Conservation (phyloP, 2,329 filamentous ascomycete species). For the Arthrobotrys megalospora region DNA sequence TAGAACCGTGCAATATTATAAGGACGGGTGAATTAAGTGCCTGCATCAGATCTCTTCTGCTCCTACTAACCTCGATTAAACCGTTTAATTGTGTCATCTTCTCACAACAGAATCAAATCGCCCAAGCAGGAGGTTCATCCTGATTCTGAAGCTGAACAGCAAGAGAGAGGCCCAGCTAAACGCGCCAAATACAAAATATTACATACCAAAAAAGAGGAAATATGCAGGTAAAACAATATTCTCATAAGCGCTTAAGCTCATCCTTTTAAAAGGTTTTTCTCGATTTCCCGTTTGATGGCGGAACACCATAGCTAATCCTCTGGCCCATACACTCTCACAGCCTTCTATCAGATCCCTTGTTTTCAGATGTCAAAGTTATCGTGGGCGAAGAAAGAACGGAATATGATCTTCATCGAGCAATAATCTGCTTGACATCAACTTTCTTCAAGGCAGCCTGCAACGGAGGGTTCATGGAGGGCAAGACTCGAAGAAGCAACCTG, state of each 20-base stretch:
- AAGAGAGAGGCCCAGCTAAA: neutral
- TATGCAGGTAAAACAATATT: too few species aligned
- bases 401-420: constrained; percentile 62
- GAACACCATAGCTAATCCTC: neutral
- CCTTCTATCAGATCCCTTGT: neutral
- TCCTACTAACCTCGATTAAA: too few species aligned
- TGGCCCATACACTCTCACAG: neutral
- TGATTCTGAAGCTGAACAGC: constrained; percentile 1
- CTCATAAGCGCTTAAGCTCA: too few species aligned
- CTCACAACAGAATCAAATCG: neutral
- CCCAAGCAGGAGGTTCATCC: neutral
- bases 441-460: constrained; percentile 63
- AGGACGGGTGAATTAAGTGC: neutral
- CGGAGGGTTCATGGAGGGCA: constrained; percentile 2
- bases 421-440: constrained; percentile 60
- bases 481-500: constrained; percentile 2
- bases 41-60: too few species aligned
- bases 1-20: too few species aligned
- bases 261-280: too few species aligned
- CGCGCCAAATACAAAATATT: constrained; percentile 1
- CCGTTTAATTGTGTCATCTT: neutral
- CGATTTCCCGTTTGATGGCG: too few species aligned
- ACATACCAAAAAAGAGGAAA: too few species aligned
- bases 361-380: constrained; percentile 55
- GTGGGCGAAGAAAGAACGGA: constrained; percentile 45